These are phyloP conservation scores for Cytospora mali DNA, from an alignment of 2,329 filamentous ascomycete species.

Conservation along the genomic window DNA sequence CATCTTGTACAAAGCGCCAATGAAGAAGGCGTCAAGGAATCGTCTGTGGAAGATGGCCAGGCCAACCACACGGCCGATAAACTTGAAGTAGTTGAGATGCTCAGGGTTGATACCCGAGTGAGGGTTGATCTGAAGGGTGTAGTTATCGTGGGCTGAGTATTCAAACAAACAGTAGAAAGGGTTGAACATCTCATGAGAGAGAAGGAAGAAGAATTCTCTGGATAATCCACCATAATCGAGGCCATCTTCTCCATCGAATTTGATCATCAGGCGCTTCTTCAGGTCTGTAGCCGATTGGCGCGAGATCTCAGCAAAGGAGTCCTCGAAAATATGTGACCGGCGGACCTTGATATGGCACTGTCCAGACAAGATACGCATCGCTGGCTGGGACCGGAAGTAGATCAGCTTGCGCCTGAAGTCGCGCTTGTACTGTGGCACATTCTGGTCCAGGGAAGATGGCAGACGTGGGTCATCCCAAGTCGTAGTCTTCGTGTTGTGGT, in stretches of 20 bases:
- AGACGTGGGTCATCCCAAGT: slow-evolving; percentile 98
- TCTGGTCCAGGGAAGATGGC: slow-evolving; percentile 94
- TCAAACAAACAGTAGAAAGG: slow-evolving; percentile 99
- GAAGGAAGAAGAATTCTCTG: slow-evolving; percentile 97
- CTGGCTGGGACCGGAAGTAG: slow-evolving; percentile 98
- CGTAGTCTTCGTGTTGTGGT: slow-evolving; percentile 99
- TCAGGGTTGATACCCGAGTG: slow-evolving; percentile 99
- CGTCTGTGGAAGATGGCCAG: slow-evolving; percentile 97
- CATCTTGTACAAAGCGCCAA: slow-evolving; percentile 99
- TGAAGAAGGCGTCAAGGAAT: slow-evolving; percentile 98
- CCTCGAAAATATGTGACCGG: slow-evolving; percentile 96
- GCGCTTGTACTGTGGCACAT: slow-evolving; percentile 98
- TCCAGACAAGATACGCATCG: slow-evolving; percentile 89
- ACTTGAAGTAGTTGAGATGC: slow-evolving; percentile 99
- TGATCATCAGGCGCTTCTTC: slow-evolving; percentile 99
- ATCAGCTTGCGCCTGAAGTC: slow-evolving; percentile 98
- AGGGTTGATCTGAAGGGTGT: slow-evolving; percentile 98
- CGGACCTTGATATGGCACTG: slow-evolving; percentile 98
- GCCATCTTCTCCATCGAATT: slow-evolving; percentile 98
- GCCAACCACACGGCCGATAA: slow-evolving; percentile 96
- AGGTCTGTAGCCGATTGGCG: slow-evolving; percentile 92
- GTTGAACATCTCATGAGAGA: slow-evolving; percentile 99
- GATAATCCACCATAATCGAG: slow-evolving; percentile 97
- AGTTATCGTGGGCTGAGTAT: slow-evolving; percentile 99
- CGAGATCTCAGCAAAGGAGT: slow-evolving; percentile 98